Evolutionary conservation across 1,139 yeast species (phyloP), one percentile per base, ranked within the genome.

Genomic region (Diutina catenulata): DNA sequence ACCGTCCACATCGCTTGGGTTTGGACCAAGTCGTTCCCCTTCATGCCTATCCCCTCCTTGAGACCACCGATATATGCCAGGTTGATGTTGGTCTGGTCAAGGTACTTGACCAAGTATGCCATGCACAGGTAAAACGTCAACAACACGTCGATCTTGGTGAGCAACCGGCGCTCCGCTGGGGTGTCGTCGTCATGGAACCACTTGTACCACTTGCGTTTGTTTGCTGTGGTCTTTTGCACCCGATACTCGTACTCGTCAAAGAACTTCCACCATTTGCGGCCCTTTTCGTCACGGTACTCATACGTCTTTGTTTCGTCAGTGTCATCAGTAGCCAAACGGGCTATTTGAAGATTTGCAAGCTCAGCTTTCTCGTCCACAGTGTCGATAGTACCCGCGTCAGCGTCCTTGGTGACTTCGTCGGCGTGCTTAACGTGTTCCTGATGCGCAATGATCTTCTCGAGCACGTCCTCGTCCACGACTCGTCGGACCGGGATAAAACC

Each of bases 31-130:
- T 79, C 82, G 45, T 76, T 76, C n/a, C 83, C 83, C 44, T 64
- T 55, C 74, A 81, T 70, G 24, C 64, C 59, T 32, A 80, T 58
- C 38, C 66, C 76, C 47, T 74, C 74, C 44, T 71, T 60, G 67
- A 80, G 64, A 9, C 80, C 78, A 13, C 80, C 70, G 35, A 78
- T 76, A 51, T 80, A 80, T n/a, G 87, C 86, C 50, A 74, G 76
- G 40, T 74, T 71, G 38, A 75, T 59, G 49, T 71, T 73, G 37
- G 76, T 64, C 42, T 70, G 70, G 52, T 80, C 88, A 38, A 80
- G 59, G 41, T 76, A 76, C 50, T 80, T 80, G 37, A 76, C 78
- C 81, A 83, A 80, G 53, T 77, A 79, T 19, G 78, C 74, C 57
- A 76, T 57, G 47, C 78, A 62, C 26, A 80, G 68, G 51, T 74